Evolutionary conservation across 257 asterid species (phyloP), one percentile per base, ranked within the genome.

Genomic region (Perilla frutescens): DNA sequence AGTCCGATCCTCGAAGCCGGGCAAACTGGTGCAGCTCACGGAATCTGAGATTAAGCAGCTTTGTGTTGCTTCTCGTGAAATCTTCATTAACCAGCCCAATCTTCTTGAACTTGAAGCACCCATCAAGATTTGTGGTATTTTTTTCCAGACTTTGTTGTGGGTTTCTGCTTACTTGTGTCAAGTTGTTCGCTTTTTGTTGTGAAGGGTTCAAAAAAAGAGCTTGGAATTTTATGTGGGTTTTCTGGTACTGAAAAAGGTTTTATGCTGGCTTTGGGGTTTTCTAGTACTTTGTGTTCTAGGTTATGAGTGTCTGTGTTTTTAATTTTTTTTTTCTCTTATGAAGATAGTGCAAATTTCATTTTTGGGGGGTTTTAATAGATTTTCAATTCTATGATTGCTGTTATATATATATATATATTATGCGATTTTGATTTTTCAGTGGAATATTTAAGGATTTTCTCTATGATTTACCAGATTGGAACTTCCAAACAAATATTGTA

Each of bases 51-150:
- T 92, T 83, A 92, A 88, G 85, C 96, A 90, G 86, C 93, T 92
- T 1, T 90, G 96, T 79, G 87, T 63, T 76, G 89, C 87, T 8
- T 85, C 96, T 62, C 93, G 93, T 51, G 96, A 92, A 61, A 88
- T 92, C 80, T 92, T 92, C 79, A 75, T 78, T 43, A 78, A 58
- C 62, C 97, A 92, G 85, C 97, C 96, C 32, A 90, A 90, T 92
- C 96, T 92, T 69, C 96, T 92, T n/a, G 97, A 92, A 62, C 93
- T 92, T 39, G 92, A 88, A 75, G 96, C 97, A 49, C 97, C 97
- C 75, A 90, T 92, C 89, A 90, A 92, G 88, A 92, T 92, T 90
- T 91, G 97, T 32, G 97, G 97, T 91, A 80, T 58, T 32, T 31
- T 72, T 60, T 49, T n/a, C 26, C 26, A 20, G 6, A 7, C 1